Base-by-base conservation (phyloP, 352 stramenopile species). In the Elongisporangium undulatum region DNA sequence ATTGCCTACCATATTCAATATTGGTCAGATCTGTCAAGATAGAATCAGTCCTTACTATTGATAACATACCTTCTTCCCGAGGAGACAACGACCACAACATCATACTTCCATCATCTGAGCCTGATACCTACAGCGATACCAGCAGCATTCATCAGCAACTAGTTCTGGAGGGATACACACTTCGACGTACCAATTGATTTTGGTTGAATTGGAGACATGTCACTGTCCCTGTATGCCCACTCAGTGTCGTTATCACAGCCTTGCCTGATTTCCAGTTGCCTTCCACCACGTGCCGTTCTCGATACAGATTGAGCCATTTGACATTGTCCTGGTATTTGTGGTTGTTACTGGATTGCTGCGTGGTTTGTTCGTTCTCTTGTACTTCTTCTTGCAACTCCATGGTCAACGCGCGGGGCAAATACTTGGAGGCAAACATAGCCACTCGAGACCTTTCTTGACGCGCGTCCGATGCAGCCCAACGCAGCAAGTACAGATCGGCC, bases 21-120 rank as follows among this genome's bases (percentile, higher is more conserved):
- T 17, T 10, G 12, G 12, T 24, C 49, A 26, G 4, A 5, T 52
- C 15, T 15, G 17, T 15, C 4, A 41, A 41, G 29, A 15, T 13
- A 41, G 5, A 6, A 41, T 2, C 29, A 41, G 53, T n/a, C n/a
- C 5, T 6, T n/a, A 49, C 53, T 16, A 58, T 23, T 49, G 10
- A 52, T 21, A 20, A 34, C 56, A 24, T 19, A 67, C 58, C 67
- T 51, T 67, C 62, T 9, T 62, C 39, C 41, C 26, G 62, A 9
- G 66, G 59, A 22, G 38, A 64, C 8, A 74, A 51, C 3, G 63
- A 67, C 67, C 63, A 74, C 16, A 74, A 59, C 67, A 74, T 74
- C 58, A 74, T 63, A 50, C 67, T 74, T 17, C 67, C 67, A 20
- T 74, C 67, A 26, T 74, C 67, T 9, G 67, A 74, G 0, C 67